phyloP scores from a whole-genome alignment of 257 asterid species.

The Solanum lycopersicoides region DNA sequence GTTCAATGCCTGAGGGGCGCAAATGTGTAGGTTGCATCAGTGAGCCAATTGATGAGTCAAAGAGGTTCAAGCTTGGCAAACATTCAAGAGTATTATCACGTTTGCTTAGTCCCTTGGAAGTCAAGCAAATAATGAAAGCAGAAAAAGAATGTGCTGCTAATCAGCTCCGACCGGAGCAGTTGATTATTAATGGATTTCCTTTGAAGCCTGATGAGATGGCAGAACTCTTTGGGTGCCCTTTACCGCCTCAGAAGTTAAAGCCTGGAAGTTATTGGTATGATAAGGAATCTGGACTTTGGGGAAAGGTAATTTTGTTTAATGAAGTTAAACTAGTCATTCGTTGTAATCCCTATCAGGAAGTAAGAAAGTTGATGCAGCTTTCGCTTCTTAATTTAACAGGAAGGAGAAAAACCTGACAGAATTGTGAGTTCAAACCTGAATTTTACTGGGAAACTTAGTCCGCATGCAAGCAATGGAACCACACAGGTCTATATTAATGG shows the following conservation, averaged over 20 bases:
- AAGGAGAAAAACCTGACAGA: constrained; percentile 87
- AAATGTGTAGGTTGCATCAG: constrained; percentile 85
- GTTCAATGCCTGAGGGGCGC: constrained; percentile 96
- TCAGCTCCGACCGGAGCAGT: constrained; percentile 89
- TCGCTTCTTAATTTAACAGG: constrained; percentile 36
- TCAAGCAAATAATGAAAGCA: constrained; percentile 77
- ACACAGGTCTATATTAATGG: constrained; percentile 23
- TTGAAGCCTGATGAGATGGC: constrained; percentile 77
- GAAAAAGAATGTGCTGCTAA: constrained; percentile 80
- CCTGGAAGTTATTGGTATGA: constrained; percentile 96
- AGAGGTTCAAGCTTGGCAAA: constrained; percentile 60
- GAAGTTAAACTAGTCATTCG: background rate
- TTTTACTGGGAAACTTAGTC: constrained; percentile 82
- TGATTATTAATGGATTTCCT: constrained; percentile 72
- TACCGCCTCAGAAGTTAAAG: constrained; percentile 70
- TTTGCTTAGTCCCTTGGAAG: constrained; percentile 78
- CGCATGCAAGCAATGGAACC: constrained; percentile 47
- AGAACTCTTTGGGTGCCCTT: constrained; percentile 62
- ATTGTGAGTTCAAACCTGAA: constrained; percentile 71
- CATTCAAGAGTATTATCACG: constrained; percentile 61
- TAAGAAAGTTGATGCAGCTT: constrained; percentile 20
- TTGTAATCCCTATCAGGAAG: background rate
- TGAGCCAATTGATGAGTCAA: constrained; percentile 72
- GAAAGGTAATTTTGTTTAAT: constrained; percentile 46
- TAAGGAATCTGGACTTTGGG: constrained; percentile 92